Evolutionary conservation across 1,284 basidiomycete genomes (phyloP).

Genomic region (Microbotryum intermedium): DNA sequence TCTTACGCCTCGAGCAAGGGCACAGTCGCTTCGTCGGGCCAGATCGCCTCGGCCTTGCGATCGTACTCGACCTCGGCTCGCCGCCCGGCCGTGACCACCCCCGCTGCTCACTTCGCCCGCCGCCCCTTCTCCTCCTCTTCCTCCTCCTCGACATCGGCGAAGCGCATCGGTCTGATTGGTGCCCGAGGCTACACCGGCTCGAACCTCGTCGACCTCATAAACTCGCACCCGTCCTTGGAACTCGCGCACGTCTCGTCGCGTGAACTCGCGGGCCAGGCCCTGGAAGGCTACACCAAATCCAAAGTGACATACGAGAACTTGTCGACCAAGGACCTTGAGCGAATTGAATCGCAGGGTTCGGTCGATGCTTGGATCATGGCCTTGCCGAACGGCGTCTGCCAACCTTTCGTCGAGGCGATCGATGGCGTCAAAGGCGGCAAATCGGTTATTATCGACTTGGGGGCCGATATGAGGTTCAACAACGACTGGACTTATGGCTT

Average conservation of each 20-base stretch:
- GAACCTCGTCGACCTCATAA: slow-evolving; percentile 74
- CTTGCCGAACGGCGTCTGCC: slow-evolving; percentile 91
- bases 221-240: slow-evolving; percentile 74
- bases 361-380: slow-evolving; percentile 98
- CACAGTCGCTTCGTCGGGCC: slow-evolving; percentile 34
- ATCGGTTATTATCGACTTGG: slow-evolving; percentile 81
- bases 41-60: slow-evolving; percentile 41
- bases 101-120: slow-evolving; percentile 4
- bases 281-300: slow-evolving; percentile 76
- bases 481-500: slow-evolving; percentile 93
- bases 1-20: slow-evolving; percentile 52
- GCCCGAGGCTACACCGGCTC: slow-evolving; percentile 95
- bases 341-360: slow-evolving; percentile 75
- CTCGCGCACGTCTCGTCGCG: slow-evolving; percentile 94
- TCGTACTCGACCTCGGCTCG: slow-evolving; percentile 69
- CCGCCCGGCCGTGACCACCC: slow-evolving; percentile 27
- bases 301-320: slow-evolving; percentile 71
- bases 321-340: slow-evolving; percentile 63
- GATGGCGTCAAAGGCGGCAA: slow-evolving; percentile 60
- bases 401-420: slow-evolving; percentile 94
- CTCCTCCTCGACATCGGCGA: slow-evolving; percentile 48
- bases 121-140: slow-evolving; percentile 43
- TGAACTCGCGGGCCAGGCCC: slow-evolving; percentile 73
- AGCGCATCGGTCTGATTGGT: slow-evolving; percentile 89
- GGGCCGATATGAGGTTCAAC: slow-evolving; percentile 94